phyloP scores from a whole-genome alignment of 2,329 filamentous ascomycete species.

The Paracamarosporium sp. region DNA sequence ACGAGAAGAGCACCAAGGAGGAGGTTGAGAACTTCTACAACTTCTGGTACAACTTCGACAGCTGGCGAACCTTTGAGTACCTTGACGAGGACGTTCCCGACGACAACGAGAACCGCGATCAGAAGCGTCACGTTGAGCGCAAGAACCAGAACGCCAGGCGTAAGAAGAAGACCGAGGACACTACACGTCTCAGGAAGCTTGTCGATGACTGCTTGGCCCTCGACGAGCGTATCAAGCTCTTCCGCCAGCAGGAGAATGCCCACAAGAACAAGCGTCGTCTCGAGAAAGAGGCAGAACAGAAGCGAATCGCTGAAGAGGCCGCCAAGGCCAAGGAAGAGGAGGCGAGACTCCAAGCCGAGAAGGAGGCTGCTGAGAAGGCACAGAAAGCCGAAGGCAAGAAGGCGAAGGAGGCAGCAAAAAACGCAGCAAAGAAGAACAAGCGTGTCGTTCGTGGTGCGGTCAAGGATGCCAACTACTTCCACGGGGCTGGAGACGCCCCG shows the following conservation, averaged over 20 bases:
- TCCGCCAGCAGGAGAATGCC: conserved; percentile 89
- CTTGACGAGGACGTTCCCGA: conserved; percentile 98
- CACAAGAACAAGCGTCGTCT: conserved; percentile 95
- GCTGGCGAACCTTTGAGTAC: conserved; percentile 97
- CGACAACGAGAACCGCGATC: conserved; percentile 98
- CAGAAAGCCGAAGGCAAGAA: conserved; percentile 89
- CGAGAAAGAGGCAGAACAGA: conserved; percentile 90
- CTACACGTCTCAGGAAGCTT: conserved; percentile 83
- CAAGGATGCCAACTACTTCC: conserved; percentile 99
- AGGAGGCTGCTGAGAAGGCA: conserved; percentile 84
- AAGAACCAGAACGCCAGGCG: conserved; percentile 98
- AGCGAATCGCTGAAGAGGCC: conserved; percentile 85
- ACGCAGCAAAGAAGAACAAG: conserved; percentile 99
- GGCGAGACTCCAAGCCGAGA: conserved; percentile 78
- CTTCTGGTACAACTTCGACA: conserved; percentile 99
- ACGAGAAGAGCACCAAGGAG: conserved; percentile 83
- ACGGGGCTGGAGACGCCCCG: conserved; percentile 69
- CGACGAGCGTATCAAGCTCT: conserved; percentile 97
- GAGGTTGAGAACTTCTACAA: conserved; percentile 97
- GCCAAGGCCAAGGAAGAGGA: conserved; percentile 83
- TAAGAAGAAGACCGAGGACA: conserved; percentile 99
- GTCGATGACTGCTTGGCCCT: conserved; percentile 84
- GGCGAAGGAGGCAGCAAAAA: conserved; percentile 98
- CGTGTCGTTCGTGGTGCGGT: conserved; percentile 90
- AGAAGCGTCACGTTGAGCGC: conserved; percentile 97